Base-by-base conservation (phyloP, 768 basidiomycete genomes). In the Cubamyces lactineus region DNA sequence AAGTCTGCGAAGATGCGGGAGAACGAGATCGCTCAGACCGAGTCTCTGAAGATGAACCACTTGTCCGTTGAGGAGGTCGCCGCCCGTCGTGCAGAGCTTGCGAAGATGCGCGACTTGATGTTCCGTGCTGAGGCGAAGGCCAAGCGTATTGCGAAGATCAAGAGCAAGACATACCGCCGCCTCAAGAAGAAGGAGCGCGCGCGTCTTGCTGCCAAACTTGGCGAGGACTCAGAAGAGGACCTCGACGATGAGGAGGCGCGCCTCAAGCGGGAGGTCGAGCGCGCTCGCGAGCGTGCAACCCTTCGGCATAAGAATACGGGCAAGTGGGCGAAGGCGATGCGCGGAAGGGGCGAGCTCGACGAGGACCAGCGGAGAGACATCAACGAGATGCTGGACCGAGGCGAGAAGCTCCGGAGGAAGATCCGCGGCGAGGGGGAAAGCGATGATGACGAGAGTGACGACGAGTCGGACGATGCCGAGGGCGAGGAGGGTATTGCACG, bases 71-170 rank as follows among this genome's bases (percentile, higher is more conserved):
- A 96, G 71, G 96, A 97, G 70, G 89, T 97, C 42, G 85, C 86
- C 4, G 82, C 86, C 6, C 87, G 95, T 0, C 86, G 93, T 1
- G 83, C 82, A 1, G 92, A 94, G 68, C 83, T 99, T 12, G 85
- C 91, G 39, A 86, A 86, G 71, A 92, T 93, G 85, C 89, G 96
- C 19, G 96, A 97, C 68, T 81, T 98, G 42, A 89, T 94, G 79
- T 97, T 96, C 77, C 87, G 96, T 5, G 94, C 94, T 0, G 96
- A 98, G 67, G 79, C 85, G 39, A 95, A 96, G 73, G 92, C 94
- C 17, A 91, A 91, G 70, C 86, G 96, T 17, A 80, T 96, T 17
- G 85, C 89, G 21, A 98, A 96, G 78, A 99, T 99, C 76, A 98
- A 98, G 79, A 93, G 90, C 73, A 96, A 94, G 76, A 86, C 92